phyloP scores from a whole-genome alignment of 257 asterid genomes.

The Solanum lycopersicoides region DNA sequence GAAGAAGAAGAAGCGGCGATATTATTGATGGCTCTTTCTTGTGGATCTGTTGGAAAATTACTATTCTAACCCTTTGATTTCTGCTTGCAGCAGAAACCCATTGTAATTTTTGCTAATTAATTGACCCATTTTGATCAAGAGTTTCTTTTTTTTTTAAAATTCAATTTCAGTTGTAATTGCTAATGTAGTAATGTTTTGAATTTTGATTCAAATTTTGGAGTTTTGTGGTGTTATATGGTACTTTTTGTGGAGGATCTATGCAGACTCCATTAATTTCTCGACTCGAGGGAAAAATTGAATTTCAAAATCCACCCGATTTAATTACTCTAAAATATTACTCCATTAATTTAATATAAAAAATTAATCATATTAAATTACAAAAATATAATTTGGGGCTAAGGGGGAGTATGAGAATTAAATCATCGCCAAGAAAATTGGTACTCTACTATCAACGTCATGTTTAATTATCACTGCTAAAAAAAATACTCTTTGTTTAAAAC shows the following conservation, averaged over 20 bases:
- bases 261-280: not conserved
- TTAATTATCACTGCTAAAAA: not conserved
- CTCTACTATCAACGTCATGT: not conserved
- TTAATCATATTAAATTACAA: too few species aligned
- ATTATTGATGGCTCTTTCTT: slow-evolving; percentile 74
- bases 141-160: too few species aligned
- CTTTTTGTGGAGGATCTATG: not conserved
- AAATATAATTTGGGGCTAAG: too few species aligned
- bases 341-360: too few species aligned
- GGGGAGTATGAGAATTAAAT: too few species aligned
- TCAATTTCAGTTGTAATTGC: not conserved
- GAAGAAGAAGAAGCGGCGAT: slow-evolving; percentile 90
- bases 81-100: not conserved
- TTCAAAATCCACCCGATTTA: not conserved
- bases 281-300: not conserved
- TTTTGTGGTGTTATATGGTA: not conserved
- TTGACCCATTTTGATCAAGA: not conserved
- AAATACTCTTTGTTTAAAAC: too few species aligned
- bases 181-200: not conserved
- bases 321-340: too few species aligned
- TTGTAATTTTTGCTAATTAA: not conserved
- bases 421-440: too few species aligned
- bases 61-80: not conserved
- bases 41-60: slow-evolving; percentile 45
- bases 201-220: not conserved